These are phyloP conservation scores for Lachnellula cervina DNA, from an alignment of 2,329 filamentous ascomycete genomes.

Conservation along the genomic window DNA sequence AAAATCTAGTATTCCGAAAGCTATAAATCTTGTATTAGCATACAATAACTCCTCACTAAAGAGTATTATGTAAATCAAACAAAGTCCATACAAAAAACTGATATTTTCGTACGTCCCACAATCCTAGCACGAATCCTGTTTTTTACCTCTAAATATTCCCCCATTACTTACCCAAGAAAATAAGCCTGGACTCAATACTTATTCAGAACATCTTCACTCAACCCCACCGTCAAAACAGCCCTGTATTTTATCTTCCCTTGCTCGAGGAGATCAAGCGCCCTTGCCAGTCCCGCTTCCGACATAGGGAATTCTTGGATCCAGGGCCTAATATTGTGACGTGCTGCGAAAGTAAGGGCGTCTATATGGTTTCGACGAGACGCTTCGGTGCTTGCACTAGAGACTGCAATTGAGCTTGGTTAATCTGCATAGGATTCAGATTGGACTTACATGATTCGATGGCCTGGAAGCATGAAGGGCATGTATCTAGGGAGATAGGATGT, in stretches of 20 bases:
- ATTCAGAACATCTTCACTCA: not conserved
- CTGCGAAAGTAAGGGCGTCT: conserved; percentile 15
- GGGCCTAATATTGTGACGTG: conserved; percentile 13
- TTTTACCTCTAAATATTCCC: no score
- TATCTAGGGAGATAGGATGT: conserved; percentile 1
- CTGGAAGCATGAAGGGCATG: conserved; percentile 13
- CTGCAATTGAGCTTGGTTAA: not conserved
- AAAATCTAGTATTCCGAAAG: no score
- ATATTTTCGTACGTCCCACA: no score
- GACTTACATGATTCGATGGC: conserved; percentile 9
- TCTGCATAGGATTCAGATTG: not conserved
- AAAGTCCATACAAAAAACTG: no score
- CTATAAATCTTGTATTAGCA: no score
- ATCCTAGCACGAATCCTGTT: no score
- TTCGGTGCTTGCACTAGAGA: conserved; percentile 11
- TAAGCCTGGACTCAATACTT: not conserved
- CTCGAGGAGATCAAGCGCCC: conserved; percentile 11
- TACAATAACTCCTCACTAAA: no score
- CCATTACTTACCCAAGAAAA: no score
- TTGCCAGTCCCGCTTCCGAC: conserved; percentile 11
- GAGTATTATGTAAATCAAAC: no score
- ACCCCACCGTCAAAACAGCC: conserved; percentile 9
- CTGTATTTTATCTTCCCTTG: conserved; percentile 15
- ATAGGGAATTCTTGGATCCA: conserved; percentile 18
- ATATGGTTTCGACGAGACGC: conserved; percentile 15